phyloP scores from a whole-genome alignment of 2,329 filamentous ascomycete species.

The Orbilia blumenaviensis region DNA sequence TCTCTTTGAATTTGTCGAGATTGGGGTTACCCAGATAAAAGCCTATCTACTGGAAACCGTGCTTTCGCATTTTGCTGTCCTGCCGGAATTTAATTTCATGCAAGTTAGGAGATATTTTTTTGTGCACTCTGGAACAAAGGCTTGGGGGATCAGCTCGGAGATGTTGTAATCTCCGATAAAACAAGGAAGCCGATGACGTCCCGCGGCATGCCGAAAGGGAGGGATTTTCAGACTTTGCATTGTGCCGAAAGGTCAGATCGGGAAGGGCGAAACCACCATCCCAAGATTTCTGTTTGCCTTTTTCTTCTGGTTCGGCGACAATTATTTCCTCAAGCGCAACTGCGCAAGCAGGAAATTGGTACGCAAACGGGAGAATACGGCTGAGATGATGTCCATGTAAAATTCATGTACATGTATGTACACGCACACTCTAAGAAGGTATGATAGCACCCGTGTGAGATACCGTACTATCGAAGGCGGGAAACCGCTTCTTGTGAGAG shows the following conservation, averaged over 20 bases:
- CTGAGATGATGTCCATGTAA: not conserved
- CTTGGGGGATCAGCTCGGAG: not conserved
- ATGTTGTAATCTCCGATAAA: slow-evolving; percentile 29
- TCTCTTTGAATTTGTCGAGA: not conserved
- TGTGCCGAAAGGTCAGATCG: slow-evolving; percentile 13
- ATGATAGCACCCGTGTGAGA: not conserved
- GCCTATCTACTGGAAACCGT: not conserved
- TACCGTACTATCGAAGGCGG: not conserved
- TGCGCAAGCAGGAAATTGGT: not conserved
- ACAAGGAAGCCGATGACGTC: slow-evolving; percentile 10
- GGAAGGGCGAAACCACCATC: slow-evolving; percentile 18
- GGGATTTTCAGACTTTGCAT: slow-evolving; percentile 16
- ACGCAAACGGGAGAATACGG: slow-evolving; percentile 12
- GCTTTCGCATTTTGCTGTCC: not conserved
- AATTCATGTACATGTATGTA: not conserved
- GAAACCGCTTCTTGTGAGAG: not conserved
- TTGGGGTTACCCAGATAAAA: slow-evolving; percentile 11
- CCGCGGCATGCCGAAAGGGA: slow-evolving; percentile 36
- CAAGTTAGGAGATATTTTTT: slow-evolving; percentile 4
- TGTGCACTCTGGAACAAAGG: not conserved
- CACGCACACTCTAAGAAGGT: not conserved
- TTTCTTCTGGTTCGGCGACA: not conserved
- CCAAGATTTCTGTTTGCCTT: not conserved
- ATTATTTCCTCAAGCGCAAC: not conserved
- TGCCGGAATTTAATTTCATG: not conserved